Evolutionary conservation across 306 rosid genomes (phyloP), one percentile per base, ranked within the genome.

Genomic region (barrel medic (Medicago truncatula)): DNA sequence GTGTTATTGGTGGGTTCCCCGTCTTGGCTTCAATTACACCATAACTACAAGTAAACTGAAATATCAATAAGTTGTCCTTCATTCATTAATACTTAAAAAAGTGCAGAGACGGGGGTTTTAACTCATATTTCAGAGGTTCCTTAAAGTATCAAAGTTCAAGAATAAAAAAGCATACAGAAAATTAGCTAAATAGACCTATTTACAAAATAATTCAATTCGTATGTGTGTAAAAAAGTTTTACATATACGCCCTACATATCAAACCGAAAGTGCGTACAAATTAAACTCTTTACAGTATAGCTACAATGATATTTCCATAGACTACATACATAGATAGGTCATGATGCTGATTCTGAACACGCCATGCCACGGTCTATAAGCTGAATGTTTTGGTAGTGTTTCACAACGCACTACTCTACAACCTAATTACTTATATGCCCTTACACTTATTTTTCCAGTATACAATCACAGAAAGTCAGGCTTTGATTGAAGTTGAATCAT

Each of bases 1-100:
- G 99, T 83, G 92, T 80, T 64, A 95, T 49, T 4, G 97, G 87
- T 58, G 97, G 99, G 83, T 92, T 95, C 72, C 81, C 97, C 20
- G 54, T 76, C 81, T 16, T 88, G 79, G 97, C 97, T 83, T 83
- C 92, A 81, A 92, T 86, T 60, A 79, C 86, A 66, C 86, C 83
- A 78, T 87, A 89, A 82, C 97, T 92, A 81, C 69, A 78, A 41
- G 75, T 43, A 81, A 62, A 70, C 46, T 11, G 62, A 53, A 83
- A 75, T 49, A 71, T 78, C 78, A 80, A 66, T 60, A 77, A 70
- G 56, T 38, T 53, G 41, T 17, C 53, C 61, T 63, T 44, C 65
- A 18, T 53, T 73, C 65, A 73, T 44, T 17, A 31, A 50, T 36
- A 59, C 23, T 66, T 1, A 40, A 34, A 69, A 46, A 46, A 71